Conservation (phyloP, 179 eudicot genomes). For the Nepenthes alata region DNA sequence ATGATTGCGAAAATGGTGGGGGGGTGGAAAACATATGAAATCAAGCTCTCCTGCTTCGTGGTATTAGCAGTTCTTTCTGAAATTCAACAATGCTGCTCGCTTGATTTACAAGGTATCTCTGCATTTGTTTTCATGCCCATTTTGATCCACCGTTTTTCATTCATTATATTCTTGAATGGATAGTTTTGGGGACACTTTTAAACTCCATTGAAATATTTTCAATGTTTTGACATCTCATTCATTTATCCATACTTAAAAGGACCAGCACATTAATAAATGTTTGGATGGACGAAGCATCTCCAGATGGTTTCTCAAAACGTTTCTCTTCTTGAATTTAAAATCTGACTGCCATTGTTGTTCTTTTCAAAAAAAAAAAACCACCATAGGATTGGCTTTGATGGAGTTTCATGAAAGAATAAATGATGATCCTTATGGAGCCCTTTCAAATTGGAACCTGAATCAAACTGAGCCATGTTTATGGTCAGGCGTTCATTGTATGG, state of each 20-base stretch:
- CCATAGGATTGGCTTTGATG: conserved; percentile 65
- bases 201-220: no score
- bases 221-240: no score
- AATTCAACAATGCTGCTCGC: conserved; percentile 48
- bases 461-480: conserved; percentile 63
- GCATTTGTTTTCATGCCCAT: not conserved
- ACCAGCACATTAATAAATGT: no score
- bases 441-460: conserved; percentile 53
- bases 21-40: conserved; percentile 50
- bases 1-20: conserved; percentile 53
- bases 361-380: not conserved
- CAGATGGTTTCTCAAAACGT: no score
- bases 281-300: no score
- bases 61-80: conserved; percentile 41
- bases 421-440: conserved; percentile 58
- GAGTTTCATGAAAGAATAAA: conserved; percentile 53
- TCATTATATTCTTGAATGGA: no score
- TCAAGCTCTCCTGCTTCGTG: conserved; percentile 35
- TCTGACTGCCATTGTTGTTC: not conserved
- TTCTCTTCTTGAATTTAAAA: not conserved
- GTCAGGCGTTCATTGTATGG: conserved; percentile 62
- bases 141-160: conserved; percentile 1
- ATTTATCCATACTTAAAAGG: no score
- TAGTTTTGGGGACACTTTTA: no score
- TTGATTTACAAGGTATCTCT: conserved; percentile 70